Percentiles rank a stretch among this genome's conserved stretches.
These are phyloP conservation scores for Gliomastix tumulicola DNA, from an alignment of 2,329 filamentous ascomycete species.

Conservation along the genomic window DNA sequence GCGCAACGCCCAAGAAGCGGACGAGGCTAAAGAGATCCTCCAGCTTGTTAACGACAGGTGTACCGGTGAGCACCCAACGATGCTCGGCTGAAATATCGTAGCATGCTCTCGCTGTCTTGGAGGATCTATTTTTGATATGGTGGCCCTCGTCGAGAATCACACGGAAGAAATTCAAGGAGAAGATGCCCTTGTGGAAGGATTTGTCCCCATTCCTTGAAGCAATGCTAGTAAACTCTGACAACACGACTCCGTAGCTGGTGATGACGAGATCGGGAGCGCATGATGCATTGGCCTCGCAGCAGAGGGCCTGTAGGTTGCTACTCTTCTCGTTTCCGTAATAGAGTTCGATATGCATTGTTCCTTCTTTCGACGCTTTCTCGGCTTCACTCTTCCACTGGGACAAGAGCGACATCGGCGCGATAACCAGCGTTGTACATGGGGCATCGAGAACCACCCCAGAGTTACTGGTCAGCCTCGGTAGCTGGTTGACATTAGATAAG, in stretches of 20 bases:
- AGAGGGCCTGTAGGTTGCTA: slow-evolving; percentile 70
- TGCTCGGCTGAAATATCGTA: slow-evolving; percentile 82
- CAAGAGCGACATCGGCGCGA: slow-evolving; percentile 96
- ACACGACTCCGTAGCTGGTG: slow-evolving; percentile 85
- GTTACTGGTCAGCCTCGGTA: slow-evolving; percentile 55
- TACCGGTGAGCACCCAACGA: slow-evolving; percentile 90
- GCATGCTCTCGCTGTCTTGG: slow-evolving; percentile 91
- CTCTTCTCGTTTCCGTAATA: slow-evolving; percentile 90
- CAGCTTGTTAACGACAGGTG: slow-evolving; percentile 91
- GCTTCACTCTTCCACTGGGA: slow-evolving; percentile 96
- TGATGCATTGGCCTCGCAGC: slow-evolving; percentile 64
- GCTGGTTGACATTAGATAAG: slow-evolving; percentile 44
- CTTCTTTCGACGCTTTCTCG: slow-evolving; percentile 78
- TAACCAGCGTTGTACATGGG: slow-evolving; percentile 83
- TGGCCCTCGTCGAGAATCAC: slow-evolving; percentile 95
- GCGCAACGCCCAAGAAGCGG: slow-evolving; percentile 86
- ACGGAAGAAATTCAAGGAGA: slow-evolving; percentile 90
- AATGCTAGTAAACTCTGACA: slow-evolving; percentile 78
- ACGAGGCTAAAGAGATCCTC: slow-evolving; percentile 94
- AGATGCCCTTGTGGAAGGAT: slow-evolving; percentile 64
- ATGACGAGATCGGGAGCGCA: slow-evolving; percentile 86
- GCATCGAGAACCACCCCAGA: slow-evolving; percentile 56
- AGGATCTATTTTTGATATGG: slow-evolving; percentile 81
- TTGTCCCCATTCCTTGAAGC: slow-evolving; percentile 58
- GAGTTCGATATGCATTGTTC: slow-evolving; percentile 75